These are phyloP conservation scores for Oldenlandia corymbosa DNA, from an alignment of 257 asterid genomes.

Conservation along the genomic window DNA sequence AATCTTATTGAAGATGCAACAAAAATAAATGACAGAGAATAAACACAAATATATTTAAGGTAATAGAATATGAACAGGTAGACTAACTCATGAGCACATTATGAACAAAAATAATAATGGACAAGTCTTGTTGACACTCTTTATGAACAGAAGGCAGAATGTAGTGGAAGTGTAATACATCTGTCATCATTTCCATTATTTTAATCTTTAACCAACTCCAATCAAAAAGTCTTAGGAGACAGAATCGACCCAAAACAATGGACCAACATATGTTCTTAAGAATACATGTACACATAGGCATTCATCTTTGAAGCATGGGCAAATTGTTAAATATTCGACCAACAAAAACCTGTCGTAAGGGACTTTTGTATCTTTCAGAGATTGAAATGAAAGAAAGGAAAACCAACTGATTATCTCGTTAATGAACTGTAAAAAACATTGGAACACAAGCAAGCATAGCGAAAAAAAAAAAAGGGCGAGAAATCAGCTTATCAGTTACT, in stretches of 20 bases:
- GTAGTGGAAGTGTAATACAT: background rate
- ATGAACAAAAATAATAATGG: background rate
- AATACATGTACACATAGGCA: no score
- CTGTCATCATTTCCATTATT: background rate
- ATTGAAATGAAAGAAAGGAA: background rate
- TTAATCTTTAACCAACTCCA: no score
- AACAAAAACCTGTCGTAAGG: background rate
- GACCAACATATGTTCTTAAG: background rate
- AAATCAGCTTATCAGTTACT: background rate
- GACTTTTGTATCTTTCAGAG: background rate
- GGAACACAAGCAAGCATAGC: background rate
- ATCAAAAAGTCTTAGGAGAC: background rate
- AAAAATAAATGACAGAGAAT: background rate
- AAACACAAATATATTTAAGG: slow-evolving; percentile 1
- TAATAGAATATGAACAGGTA: background rate
- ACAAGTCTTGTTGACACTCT: no score
- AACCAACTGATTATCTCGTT: background rate
- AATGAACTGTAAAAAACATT: background rate
- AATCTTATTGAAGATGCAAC: background rate
- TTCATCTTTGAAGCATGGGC: background rate
- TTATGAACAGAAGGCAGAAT: background rate
- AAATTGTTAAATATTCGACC: background rate
- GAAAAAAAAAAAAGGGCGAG: background rate
- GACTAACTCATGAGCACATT: background rate
- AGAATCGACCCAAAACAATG: background rate